Evolutionary conservation across 345 rosid genomes (phyloP), one percentile per base, ranked within the genome.

Genomic region (Lepidium aucheri): DNA sequence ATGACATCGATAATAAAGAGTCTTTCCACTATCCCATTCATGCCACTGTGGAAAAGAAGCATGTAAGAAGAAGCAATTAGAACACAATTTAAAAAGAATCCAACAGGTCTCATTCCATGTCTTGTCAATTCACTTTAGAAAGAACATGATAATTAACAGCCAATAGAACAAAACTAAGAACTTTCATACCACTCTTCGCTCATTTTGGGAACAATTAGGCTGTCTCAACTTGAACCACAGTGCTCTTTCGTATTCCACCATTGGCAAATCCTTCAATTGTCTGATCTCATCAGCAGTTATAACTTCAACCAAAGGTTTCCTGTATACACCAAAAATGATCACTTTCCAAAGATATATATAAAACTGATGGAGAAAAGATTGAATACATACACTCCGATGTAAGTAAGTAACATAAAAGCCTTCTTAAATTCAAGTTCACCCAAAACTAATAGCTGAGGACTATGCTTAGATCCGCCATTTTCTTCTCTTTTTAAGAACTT

Each of bases 391-490:
- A 50, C 70, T 9, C 81, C 85, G 9, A 74, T 70, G 55, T 85
- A 88, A 70, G 49, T 85, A 34, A 85, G 51, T 4, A 88, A 61
- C 1, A 88, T 75, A 64, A 88, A 88, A 3, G 69, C 76, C 26
- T 81, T 85, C 11, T 84, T 60, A 22, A 82, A 85, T 47, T 88
- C 89, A 7, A 85, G 84, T 41, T 81, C 84, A 8, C 83, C 78
- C 46, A 88, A 63, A 2, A 85, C 87, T 53, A 61, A 45, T 10
- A 76, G 53, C 67, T 69, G 77, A 9, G 84, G 62, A 36, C 69
- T 70, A 10, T 12, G 3, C 13, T 3, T 4, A 62, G 47, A 49
- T 22, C 35, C 51, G 28, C 41, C 51, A 52, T 14, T 15, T 0
- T 3, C 49, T 26, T 40, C 50, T 39, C 28, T 40, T 51, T 12